A percentile compares a stretch with the other conserved stretches of the same genome.
Evolutionary conservation across 2,329 filamentous ascomycete genomes (phyloP).

Genomic region (Monosporascus sp.): DNA sequence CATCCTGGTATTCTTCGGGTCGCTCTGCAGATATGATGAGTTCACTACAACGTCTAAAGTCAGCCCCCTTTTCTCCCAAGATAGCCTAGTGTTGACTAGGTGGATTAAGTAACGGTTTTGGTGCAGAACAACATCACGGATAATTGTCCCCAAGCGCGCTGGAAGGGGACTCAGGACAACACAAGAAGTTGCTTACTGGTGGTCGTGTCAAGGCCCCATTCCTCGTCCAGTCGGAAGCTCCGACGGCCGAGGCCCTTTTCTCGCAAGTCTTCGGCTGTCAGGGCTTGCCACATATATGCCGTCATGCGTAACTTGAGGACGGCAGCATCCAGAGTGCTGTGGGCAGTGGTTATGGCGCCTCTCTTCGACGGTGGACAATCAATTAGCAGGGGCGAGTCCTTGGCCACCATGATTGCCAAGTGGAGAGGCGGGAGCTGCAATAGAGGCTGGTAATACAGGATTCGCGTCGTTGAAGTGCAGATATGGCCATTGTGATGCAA

Average conservation of each 20-base stretch:
- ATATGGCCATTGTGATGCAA: slow-evolving; percentile 1
- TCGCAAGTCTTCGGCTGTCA: slow-evolving; percentile 71
- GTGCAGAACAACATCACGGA: too few relatives aligned
- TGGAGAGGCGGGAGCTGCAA: slow-evolving; percentile 59
- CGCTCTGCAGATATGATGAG: slow-evolving; percentile 1
- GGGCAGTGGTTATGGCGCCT: slow-evolving; percentile 45
- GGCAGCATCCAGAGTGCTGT: slow-evolving; percentile 53
- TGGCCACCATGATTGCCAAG: slow-evolving; percentile 63
- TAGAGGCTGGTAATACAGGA: slow-evolving; percentile 47
- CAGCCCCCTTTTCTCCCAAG: too few relatives aligned
- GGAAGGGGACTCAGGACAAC: too few relatives aligned
- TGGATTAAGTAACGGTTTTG: too few relatives aligned
- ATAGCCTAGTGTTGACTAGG: too few relatives aligned
- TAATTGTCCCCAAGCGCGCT: too few relatives aligned
- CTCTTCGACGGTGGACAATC: slow-evolving; percentile 60
- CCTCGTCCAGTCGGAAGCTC: slow-evolving; percentile 68
- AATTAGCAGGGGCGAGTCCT: slow-evolving; percentile 63
- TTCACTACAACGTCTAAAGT: neutral
- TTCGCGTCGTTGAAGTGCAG: neutral
- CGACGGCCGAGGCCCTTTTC: slow-evolving; percentile 62
- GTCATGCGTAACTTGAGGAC: slow-evolving; percentile 68
- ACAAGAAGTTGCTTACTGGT: neutral
- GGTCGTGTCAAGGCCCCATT: slow-evolving; percentile 61
- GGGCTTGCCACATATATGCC: slow-evolving; percentile 72
- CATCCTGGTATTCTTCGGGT: slow-evolving; percentile 36